These are phyloP conservation scores for Allium cepa DNA, from an alignment of 106 monocot genomes.

Conservation along the genomic window DNA sequence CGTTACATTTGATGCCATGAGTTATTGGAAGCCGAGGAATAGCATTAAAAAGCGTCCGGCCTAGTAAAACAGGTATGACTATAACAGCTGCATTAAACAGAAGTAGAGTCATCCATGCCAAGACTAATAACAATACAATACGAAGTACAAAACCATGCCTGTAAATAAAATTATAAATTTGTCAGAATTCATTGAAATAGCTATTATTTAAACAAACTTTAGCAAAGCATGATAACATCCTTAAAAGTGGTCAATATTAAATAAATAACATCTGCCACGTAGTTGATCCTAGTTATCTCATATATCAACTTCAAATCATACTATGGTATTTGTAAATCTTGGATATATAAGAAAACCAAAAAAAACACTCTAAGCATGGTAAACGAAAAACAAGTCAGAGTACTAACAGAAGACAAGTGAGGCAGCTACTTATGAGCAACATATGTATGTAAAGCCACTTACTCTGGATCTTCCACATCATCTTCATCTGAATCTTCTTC, in stretches of 20 bases:
- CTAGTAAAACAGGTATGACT: conserved; percentile 75
- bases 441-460: conserved; percentile 11
- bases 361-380: no score
- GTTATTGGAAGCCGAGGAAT: conserved; percentile 86
- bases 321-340: no score
- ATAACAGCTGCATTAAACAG: conserved; percentile 83
- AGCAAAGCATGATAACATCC: no score
- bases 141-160: conserved; percentile 94
- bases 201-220: no score
- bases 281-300: neutral
- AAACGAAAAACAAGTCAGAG: neutral
- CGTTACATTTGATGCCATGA: conserved; percentile 98
- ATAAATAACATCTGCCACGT: no score
- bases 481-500: conserved; percentile 66
- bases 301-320: neutral
- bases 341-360: no score
- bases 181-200: no score
- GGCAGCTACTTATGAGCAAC: no score
- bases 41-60: conserved; percentile 70
- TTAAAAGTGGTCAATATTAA: no score
- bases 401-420: neutral
- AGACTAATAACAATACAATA: conserved; percentile 70
- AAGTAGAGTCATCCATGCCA: conserved; percentile 95
- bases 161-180: neutral
- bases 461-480: conserved; percentile 83